Base-by-base conservation (phyloP, 768 basidiomycete species). In the Pisolithus albus region DNA sequence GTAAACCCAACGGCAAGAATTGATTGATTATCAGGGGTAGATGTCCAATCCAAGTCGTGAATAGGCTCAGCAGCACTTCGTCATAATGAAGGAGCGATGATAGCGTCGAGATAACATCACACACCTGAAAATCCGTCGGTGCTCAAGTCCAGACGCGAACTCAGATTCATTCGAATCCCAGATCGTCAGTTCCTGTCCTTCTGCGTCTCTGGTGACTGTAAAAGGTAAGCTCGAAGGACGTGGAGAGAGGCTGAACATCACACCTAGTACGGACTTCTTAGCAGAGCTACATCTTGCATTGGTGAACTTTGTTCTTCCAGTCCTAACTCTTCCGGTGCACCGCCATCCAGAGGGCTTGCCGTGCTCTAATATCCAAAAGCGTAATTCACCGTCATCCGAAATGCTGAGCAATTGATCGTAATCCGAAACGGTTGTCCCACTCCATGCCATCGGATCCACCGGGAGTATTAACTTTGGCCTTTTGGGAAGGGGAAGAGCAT, bases 101-200 rank as follows among this genome's bases (percentile, higher is more conserved):
- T 16, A 52, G 48, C 15, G 21, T 39, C 13, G 44, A 8, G n/a
- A 16, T n/a, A 23, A 8, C 41, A 40, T 34, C 16, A 57, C 73
- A 57, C 60, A 90, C 89, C 72, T 75, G 54, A 80, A 84, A 13
- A 80, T 65, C 37, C 75, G 73, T 39, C 76, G 74, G 62, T 84
- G 87, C 66, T 96, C 94, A 45, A 94, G 72, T 2, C 94, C 94
- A 5, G 88, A 86, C 7, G 91, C 83, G 66, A 97, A 97, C 66
- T 95, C 90, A 16, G 89, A 93, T 66, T 89, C 88, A 47, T 86
- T 86, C 0, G 93, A 96, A 67, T 97, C 92, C 95, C 95, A 98
- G 16, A 98, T 92, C 0, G 92, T 92, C 43, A 97, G 67, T 62
- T 94, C 91, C 52, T 88, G 77, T 0, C 85, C 86, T 18, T 80